Evolutionary conservation across 495 filamentous ascomycete species (phyloP).

Genomic region (Daldinia bambusicola): DNA sequence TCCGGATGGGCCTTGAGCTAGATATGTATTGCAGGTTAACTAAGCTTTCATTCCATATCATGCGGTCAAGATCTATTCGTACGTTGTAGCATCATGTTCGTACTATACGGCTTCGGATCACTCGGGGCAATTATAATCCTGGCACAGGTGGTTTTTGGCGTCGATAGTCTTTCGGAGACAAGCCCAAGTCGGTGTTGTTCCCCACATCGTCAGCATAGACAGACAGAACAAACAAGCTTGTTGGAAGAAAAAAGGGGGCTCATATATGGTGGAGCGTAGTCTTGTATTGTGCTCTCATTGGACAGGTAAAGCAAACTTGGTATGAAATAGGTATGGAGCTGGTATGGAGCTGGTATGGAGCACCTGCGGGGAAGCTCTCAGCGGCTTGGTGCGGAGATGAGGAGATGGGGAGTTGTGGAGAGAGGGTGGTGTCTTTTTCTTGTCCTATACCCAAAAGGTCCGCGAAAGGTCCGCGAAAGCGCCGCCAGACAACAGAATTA

Average conservation of each 20-base stretch:
- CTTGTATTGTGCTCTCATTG: constrained; percentile 10
- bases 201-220: constrained; percentile 26
- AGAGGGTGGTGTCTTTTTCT: too few species aligned
- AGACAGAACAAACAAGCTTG: constrained; percentile 24
- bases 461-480: constrained; percentile 44
- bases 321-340: neutral
- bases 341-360: constrained; percentile 1
- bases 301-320: constrained; percentile 7
- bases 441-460: constrained; percentile 22
- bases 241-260: neutral
- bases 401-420: neutral
- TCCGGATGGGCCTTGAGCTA: neutral
- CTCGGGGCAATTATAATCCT: constrained; percentile 26
- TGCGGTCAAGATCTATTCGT: neutral
- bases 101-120: neutral
- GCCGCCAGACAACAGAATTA: constrained; percentile 18
- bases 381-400: constrained; percentile 36
- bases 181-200: constrained; percentile 19
- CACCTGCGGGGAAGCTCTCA: constrained; percentile 30
- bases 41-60: neutral
- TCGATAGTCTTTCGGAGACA: constrained; percentile 24
- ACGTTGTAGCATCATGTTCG: neutral
- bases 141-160: constrained; percentile 6
- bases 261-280: neutral
- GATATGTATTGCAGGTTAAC: neutral